Evolutionary conservation across 2,329 filamentous ascomycete genomes (phyloP).

Genomic region (Claviceps sorghi): DNA sequence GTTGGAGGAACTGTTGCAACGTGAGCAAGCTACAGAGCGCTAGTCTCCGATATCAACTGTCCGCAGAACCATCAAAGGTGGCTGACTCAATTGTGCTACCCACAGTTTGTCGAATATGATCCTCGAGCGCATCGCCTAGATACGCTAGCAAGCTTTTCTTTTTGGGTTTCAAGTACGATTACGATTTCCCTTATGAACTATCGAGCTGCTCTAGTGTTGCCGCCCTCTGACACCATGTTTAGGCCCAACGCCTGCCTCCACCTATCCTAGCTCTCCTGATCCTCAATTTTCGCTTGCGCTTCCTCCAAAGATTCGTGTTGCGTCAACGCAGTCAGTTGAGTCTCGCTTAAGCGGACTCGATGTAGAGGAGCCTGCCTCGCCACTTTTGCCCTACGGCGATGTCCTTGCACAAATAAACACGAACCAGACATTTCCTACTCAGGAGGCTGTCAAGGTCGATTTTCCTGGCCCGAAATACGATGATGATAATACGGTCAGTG

Average conservation of each 20-base stretch:
- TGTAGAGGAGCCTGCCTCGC: constrained; percentile 44
- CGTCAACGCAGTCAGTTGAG: constrained; percentile 76
- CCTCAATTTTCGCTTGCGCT: constrained; percentile 59
- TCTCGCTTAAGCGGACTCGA: constrained; percentile 67
- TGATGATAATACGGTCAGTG: constrained; percentile 70
- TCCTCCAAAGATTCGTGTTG: constrained; percentile 63
- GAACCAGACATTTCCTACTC: constrained; percentile 12
- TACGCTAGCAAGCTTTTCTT: constrained; percentile 82
- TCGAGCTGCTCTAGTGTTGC: neutral
- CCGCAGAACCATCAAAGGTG: neutral
- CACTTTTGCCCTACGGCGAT: constrained; percentile 27
- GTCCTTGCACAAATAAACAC: constrained; percentile 13
- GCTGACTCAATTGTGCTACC: neutral
- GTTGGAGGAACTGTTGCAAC: constrained; percentile 93
- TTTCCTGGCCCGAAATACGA: constrained; percentile 72
- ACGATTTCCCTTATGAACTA: constrained; percentile 17
- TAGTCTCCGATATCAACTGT: neutral
- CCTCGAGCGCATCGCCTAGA: constrained; percentile 78
- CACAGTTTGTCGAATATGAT: constrained; percentile 89
- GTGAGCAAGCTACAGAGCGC: constrained; percentile 25
- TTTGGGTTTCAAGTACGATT: constrained; percentile 75
- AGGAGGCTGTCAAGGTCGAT: constrained; percentile 63
- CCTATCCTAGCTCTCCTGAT: constrained; percentile 50
- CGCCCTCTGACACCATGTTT: neutral
- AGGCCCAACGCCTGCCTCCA: constrained; percentile 31